These are phyloP conservation scores for Camelina laxa DNA, from an alignment of 345 rosid species.

Conservation along the genomic window DNA sequence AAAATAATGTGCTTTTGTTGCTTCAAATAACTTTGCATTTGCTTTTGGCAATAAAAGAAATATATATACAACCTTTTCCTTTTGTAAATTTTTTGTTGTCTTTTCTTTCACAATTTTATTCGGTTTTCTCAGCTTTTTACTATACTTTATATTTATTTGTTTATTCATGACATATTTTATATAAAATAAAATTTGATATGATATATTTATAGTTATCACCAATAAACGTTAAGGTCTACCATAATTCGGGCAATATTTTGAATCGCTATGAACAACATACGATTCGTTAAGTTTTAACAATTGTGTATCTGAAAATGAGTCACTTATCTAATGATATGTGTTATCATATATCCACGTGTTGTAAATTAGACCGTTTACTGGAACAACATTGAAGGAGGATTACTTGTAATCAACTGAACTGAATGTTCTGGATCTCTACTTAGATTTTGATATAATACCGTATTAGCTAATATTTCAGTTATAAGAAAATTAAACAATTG, in stretches of 20 bases:
- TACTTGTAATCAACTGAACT: neutral
- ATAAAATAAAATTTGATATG: neutral
- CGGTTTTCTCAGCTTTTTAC: neutral
- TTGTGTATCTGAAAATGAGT: too few relatives aligned
- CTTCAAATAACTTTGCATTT: conserved; percentile 37
- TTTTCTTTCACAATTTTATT: conserved; percentile 13
- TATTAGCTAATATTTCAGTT: neutral
- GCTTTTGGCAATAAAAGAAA: conserved; percentile 34
- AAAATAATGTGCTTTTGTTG: conserved; percentile 21
- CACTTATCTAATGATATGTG: too few relatives aligned
- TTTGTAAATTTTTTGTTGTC: neutral
- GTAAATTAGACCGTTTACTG: too few relatives aligned
- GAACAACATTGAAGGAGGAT: neutral
- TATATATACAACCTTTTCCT: conserved; percentile 20
- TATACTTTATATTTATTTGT: neutral
- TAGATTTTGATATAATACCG: neutral
- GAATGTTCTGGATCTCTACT: neutral
- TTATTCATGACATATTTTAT: neutral
- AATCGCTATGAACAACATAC: neutral
- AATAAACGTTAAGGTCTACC: too few relatives aligned
- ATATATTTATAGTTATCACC: too few relatives aligned
- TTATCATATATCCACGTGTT: too few relatives aligned
- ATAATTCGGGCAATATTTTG: too few relatives aligned
- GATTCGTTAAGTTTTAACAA: neutral
- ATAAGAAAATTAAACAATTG: conserved; percentile 27